These are phyloP conservation scores for Brachypodium distachyon DNA, from an alignment of 202 grass and related monocot genomes.

Conservation along the genomic window DNA sequence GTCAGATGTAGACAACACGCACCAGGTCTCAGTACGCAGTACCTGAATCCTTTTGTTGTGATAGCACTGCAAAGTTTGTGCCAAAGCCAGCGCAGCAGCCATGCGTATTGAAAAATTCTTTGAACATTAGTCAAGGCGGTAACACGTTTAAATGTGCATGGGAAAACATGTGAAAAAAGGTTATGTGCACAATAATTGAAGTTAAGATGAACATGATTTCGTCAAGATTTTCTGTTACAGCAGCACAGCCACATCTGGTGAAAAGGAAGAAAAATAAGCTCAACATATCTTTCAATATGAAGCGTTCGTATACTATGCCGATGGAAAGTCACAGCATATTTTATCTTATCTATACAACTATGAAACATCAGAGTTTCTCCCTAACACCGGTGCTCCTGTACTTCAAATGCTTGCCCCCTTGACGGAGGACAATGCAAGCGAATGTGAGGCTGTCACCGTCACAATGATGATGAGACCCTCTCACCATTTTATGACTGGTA, in stretches of 20 bases:
- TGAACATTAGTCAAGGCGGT: no score
- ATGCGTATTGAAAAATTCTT: no score
- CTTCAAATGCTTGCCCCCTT: neutral
- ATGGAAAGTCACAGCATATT: neutral
- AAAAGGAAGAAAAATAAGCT: neutral
- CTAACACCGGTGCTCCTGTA: neutral
- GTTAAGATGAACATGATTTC: neutral
- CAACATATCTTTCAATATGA: neutral
- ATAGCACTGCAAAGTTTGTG: no score
- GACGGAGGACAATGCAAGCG: neutral
- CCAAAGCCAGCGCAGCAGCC: no score
- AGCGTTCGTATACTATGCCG: neutral
- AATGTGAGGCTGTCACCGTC: neutral
- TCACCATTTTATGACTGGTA: neutral
- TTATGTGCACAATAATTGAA: no score
- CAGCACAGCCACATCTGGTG: neutral
- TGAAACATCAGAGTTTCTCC: neutral
- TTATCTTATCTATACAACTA: constrained; percentile 12
- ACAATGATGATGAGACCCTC: neutral
- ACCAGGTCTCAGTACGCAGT: no score
- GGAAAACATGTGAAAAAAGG: no score
- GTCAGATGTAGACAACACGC: no score
- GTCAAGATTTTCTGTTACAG: neutral
- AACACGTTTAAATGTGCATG: no score
- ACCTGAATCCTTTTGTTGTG: neutral